Conservation (phyloP, 352 stramenopile genomes). For the Pythium plurisporium region DNA sequence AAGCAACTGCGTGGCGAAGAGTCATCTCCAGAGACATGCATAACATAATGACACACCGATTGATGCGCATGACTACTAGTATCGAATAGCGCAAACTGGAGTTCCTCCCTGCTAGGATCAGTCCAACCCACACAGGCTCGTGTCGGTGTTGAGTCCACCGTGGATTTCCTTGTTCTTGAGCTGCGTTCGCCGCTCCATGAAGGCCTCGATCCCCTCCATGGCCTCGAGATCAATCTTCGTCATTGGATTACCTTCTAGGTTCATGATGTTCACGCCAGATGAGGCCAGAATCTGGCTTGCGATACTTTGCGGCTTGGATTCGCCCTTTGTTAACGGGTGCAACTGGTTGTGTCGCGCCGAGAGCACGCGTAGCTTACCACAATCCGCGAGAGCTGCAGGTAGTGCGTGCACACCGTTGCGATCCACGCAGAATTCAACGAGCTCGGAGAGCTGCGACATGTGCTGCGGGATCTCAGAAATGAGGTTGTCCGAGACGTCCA, state of each 20-base stretch:
- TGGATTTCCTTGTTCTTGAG: conserved; percentile 88
- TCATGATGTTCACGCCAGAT: conserved; percentile 76
- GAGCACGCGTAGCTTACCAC: conserved; percentile 67
- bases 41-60: not conserved
- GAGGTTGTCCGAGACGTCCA: conserved; percentile 65
- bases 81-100: too few relatives aligned
- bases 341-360: conserved; percentile 60
- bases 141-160: conserved; percentile 65
- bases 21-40: not conserved
- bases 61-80: not conserved
- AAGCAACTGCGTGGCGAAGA: too few relatives aligned
- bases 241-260: conserved; percentile 78
- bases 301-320: conserved; percentile 38
- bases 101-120: conserved; percentile 13
- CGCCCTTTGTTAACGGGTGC: conserved; percentile 15
- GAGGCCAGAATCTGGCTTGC: conserved; percentile 44
- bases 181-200: conserved; percentile 66
- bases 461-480: conserved; percentile 39
- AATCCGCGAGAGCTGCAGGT: conserved; percentile 44
- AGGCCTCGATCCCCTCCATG: conserved; percentile 76
- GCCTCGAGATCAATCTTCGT: conserved; percentile 69
- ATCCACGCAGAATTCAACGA: conserved; percentile 72
- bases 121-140: conserved; percentile 79
- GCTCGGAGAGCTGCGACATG: conserved; percentile 38
- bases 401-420: conserved; percentile 45